phyloP scores from a whole-genome alignment of 2,329 filamentous ascomycete genomes.

The Volutella citrinella region DNA sequence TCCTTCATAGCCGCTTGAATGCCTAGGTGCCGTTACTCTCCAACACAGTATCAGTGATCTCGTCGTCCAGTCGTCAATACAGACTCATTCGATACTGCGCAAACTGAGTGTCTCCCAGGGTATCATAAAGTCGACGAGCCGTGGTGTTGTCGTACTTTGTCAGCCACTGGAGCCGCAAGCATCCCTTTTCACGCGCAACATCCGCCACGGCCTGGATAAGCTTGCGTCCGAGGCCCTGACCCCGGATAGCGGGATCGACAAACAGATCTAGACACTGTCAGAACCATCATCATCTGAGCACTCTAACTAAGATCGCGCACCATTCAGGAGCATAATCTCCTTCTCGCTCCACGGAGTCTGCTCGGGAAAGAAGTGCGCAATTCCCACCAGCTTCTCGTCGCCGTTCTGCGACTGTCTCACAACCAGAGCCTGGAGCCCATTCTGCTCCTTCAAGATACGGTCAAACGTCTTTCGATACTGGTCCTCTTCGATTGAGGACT shows the following conservation, averaged over 20 bases:
- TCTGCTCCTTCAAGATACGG: constrained; percentile 10
- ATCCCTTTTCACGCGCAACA: constrained; percentile 9
- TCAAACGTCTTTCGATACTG: constrained; percentile 13
- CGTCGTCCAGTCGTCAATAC: neutral
- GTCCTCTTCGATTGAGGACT: constrained; percentile 8
- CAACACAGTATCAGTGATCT: too few species aligned
- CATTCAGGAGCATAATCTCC: constrained; percentile 13
- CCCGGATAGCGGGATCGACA: constrained; percentile 4
- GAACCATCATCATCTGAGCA: too few species aligned
- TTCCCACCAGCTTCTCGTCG: constrained; percentile 3
- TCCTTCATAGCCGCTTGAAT: too few species aligned
- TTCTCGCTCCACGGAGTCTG: constrained; percentile 18
- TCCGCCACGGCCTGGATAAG: constrained; percentile 12
- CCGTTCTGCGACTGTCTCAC: neutral
- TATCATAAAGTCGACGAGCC: constrained; percentile 13
- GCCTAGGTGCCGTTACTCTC: too few species aligned
- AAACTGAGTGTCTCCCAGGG: constrained; percentile 11
- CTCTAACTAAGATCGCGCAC: too few species aligned
- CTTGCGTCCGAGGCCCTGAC: constrained; percentile 9
- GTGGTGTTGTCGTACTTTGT: constrained; percentile 14
- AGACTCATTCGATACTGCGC: constrained; percentile 14
- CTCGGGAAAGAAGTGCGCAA: constrained; percentile 17
- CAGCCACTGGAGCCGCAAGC: constrained; percentile 15
- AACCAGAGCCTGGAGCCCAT: constrained; percentile 9
- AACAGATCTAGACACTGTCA: constrained; percentile 8